Evolutionary conservation across 192 early-diverging fungal genomes (phyloP), one percentile per base, ranked within the genome.

Genomic region (Diversispora epigaea): DNA sequence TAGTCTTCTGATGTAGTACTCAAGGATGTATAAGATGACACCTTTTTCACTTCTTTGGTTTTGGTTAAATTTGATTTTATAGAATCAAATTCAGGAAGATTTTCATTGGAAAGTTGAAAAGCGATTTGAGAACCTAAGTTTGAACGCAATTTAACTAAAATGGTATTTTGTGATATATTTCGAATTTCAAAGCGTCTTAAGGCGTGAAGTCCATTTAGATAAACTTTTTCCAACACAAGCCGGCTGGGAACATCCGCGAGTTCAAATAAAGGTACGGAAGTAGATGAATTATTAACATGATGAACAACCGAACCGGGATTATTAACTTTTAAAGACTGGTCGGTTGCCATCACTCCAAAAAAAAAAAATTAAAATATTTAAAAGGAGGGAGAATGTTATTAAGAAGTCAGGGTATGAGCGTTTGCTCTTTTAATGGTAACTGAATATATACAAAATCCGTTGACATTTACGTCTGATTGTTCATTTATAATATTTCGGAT

Each of bases 41-140:
- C 4, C 10, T 14, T 67, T 4, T 44, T 15, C 5, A 66, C 46
- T 52, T 25, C 41, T 22, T 64, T 17, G 2, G 6, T 9, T 46
- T 4, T 46, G 14, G 45, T 21, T 19, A 47, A 44, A n/a, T 71
- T 78, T 11, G 82, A 68, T 14, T 71, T 81, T 43, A 83, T 79
- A 40, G 84, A 81, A 79, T 89, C 86, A 19, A 82, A 82, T 25
- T 82, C 80, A 5, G 88, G 87, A 41, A 94, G 78, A 76, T 96
- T 96, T 73, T 95, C 94, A 82, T 96, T 96, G 22, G 86, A 81
- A 9, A 92, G 86, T 76, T 96, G 94, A 82, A 95, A 96, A 11
- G 90, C 88, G 41, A 96, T 89, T 73, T 96, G 93, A 17, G 77
- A 73, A 4, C 91, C 86, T 21, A 94, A 83, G 79, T 92, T 95